A percentile compares a stretch with the other conserved stretches of the same genome.
Evolutionary conservation across 2,329 filamentous ascomycete genomes (phyloP).

Genomic region (Orbilia javanica): DNA sequence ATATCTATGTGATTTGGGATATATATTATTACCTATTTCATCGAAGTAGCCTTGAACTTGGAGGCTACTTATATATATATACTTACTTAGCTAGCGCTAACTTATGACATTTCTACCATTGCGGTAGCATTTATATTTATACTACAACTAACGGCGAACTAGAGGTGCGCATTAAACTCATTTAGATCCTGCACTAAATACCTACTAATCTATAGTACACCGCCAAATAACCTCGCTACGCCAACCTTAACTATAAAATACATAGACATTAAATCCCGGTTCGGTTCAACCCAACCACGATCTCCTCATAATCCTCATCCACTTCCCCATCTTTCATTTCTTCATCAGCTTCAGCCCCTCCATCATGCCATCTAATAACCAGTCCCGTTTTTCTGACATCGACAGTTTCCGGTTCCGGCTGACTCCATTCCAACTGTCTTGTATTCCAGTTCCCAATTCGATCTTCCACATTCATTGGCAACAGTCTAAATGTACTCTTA

Average conservation of each 20-base stretch:
- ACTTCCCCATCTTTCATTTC: neutral
- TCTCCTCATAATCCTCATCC: neutral
- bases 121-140: no score
- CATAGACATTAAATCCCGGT: neutral
- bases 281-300: neutral
- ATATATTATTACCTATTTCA: neutral
- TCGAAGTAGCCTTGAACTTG: no score
- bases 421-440: slow-evolving; percentile 42
- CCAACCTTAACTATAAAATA: neutral
- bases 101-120: no score
- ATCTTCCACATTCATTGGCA: slow-evolving; percentile 28
- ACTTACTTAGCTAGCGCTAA: no score
- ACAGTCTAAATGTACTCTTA: slow-evolving; percentile 37
- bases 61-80: no score
- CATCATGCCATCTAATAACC: slow-evolving; percentile 14
- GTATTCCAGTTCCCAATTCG: slow-evolving; percentile 46
- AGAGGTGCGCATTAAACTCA: no score
- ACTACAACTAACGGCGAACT: no score
- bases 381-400: slow-evolving; percentile 34
- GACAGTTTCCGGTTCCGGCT: slow-evolving; percentile 36
- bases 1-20: neutral
- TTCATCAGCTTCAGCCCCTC: slow-evolving; percentile 4
- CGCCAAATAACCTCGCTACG: neutral
- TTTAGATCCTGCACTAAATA: neutral
- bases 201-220: neutral